phyloP scores from a whole-genome alignment of 805 yeast species.

The Priceomyces haplophilus region DNA sequence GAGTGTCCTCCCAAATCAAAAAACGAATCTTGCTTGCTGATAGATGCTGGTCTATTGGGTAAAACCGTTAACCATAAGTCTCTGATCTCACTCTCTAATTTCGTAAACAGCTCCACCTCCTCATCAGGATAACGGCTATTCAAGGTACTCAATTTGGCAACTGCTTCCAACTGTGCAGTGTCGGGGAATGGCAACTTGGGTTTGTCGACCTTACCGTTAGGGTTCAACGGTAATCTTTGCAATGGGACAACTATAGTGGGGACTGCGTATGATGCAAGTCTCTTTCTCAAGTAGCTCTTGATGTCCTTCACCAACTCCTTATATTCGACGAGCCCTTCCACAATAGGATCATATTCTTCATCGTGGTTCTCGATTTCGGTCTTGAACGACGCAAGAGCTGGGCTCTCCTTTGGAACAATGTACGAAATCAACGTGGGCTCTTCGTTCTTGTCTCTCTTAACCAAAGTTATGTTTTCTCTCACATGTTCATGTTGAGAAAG shows the following conservation, averaged over 20 bases:
- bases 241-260: constrained; percentile 91
- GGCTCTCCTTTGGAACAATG: constrained; percentile 69
- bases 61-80: constrained; percentile 84
- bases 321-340: constrained; percentile 74
- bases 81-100: constrained; percentile 63
- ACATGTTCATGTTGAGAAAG: constrained; percentile 90
- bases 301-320: constrained; percentile 76
- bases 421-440: constrained; percentile 91
- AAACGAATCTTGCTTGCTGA: constrained; percentile 80
- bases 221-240: constrained; percentile 84
- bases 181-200: constrained; percentile 96
- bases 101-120: constrained; percentile 48
- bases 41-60: constrained; percentile 79
- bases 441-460: constrained; percentile 85
- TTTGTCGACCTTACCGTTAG: constrained; percentile 97
- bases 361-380: constrained; percentile 47
- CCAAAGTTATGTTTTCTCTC: constrained; percentile 89
- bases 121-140: constrained; percentile 41
- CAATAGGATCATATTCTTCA: constrained; percentile 57
- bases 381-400: constrained; percentile 48
- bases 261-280: constrained; percentile 89
- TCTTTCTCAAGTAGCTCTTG: constrained; percentile 72
- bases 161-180: constrained; percentile 76
- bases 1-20: constrained; percentile 98
- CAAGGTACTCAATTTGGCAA: constrained; percentile 49